Evolutionary conservation across 768 basidiomycete genomes (phyloP), one percentile per base, ranked within the genome.

Genomic region (Botryobasidium botryosum): DNA sequence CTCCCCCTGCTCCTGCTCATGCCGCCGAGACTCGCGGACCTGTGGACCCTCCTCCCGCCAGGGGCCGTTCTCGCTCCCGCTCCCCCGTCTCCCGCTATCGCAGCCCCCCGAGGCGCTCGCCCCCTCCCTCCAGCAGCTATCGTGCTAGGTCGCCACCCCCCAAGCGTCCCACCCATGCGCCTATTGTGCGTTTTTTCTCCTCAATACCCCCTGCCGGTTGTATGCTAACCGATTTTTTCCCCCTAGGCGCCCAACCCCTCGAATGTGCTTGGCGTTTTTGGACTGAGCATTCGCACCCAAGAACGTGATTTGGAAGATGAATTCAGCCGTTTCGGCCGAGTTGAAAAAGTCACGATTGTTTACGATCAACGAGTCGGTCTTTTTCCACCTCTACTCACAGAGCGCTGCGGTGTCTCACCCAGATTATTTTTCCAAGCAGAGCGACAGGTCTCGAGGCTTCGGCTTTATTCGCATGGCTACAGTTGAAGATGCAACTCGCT

Each of bases 291-390:
- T 46, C 75, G 91, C 44, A 96, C 92, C 3, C 73, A 78, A 44
- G 92, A 99, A 58, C 74, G 83, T 33, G 92, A 97, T 58, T 67
- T 99, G 39, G 87, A 96, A 52, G 85, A 92, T 52, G 90, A 94
- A 61, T 97, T 99, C 54, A 74, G 67, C 54, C 73, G 85, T 39
- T 83, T 77, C 52, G 92, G 92, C 20, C 71, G 75, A 28, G 90
- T 94, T 40, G 84, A 90, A 59, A 96, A 94, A 61, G 90, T 92
- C 36, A 84, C 81, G 43, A 90, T 97, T 52, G 91, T 97, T 10
- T 94, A 94, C 56, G 91, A 97, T 62, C 90, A 92, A 61, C 68
- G 88, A 61, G 88, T 72, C 27, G 3, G 2, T 4, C 43, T 37
- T 17, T 28, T 7, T 13, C 8, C 15, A 8, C n/a, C 20, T 20